Evolutionary conservation across 1,284 basidiomycete genomes (phyloP), one percentile per base, ranked within the genome.

Genomic region (Tilletia walkeri): DNA sequence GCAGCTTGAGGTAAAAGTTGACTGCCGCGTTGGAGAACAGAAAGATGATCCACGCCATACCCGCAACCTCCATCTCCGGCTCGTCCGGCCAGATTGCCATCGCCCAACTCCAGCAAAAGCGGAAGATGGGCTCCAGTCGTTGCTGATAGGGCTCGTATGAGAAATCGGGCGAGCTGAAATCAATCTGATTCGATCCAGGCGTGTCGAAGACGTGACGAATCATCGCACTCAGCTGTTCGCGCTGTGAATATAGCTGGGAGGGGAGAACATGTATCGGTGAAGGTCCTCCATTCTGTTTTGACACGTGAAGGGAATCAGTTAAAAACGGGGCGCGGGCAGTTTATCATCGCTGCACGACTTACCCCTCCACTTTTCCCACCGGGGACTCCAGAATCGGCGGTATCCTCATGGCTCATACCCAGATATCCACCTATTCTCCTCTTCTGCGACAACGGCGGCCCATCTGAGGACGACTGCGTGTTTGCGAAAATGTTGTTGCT

Each of bases 11-110:
- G 36, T 63, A 63, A 18, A 63, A 63, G 59, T 63, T 63, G 34
- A 63, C 59, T 36, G 59, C 59, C 59, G 59, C 59, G 36, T 63
- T 63, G 2, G 59, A 63, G 20, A 63, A 63, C 9, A 63, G 34
- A 38, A 63, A 63, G 12, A 63, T 63, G 34, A 63, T 39, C 59
- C 59, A 63, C 34, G 59, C 59, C 59, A 63, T 63, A 14, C 36
- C 34, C 34, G 59, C 59, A 6, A 63, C 59, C 36, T 63, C 59
- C 59, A 63, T 63, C 59, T 63, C 59, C 4, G 59, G 59, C 34
- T 63, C 59, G 36, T 63, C 59, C 59, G 59, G 59, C 59, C 59
- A 63, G 7, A 63, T 63, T 6, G 59, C 59, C 59, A 63, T 63
- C 34, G 59, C 59, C 59, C 59, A 63, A 34, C 59, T 63, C 59